Evolutionary conservation across 208 protist genomes (phyloP).

Genomic region (Blechomonas ayalai): DNA sequence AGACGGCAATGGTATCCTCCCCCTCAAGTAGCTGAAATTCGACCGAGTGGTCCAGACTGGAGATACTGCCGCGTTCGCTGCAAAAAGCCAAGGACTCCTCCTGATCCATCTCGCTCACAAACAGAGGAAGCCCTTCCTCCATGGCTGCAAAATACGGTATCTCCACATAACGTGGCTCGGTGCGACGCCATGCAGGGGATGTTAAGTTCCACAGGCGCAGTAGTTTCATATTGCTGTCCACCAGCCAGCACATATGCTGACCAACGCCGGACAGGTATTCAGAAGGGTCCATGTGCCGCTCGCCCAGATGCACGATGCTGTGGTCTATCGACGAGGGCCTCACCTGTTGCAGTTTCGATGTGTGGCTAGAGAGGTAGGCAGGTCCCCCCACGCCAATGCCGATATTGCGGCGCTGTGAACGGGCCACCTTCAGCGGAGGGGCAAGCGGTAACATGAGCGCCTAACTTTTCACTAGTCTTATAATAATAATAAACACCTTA

Average conservation of each 20-base stretch:
- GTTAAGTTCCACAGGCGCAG: constrained; percentile 67
- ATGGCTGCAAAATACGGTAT: constrained; percentile 57
- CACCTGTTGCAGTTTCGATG: not conserved
- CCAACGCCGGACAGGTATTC: constrained; percentile 62
- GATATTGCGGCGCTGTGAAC: constrained; percentile 53
- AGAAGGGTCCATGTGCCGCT: constrained; percentile 3
- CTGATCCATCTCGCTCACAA: constrained; percentile 61
- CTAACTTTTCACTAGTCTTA: not conserved
- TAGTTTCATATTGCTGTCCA: constrained; percentile 56
- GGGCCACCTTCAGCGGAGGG: constrained; percentile 57
- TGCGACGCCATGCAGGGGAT: constrained; percentile 31
- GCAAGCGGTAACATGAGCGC: constrained; percentile 29
- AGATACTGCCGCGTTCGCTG: constrained; percentile 61
- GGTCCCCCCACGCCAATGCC: constrained; percentile 4
- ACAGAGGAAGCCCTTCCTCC: constrained; percentile 49
- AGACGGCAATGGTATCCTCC: constrained; percentile 21
- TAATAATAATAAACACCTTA: not conserved
- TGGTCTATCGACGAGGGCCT: not conserved
- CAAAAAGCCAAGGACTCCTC: constrained; percentile 76
- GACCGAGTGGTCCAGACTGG: constrained; percentile 71
- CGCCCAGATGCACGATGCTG: not conserved
- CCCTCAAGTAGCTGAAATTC: constrained; percentile 60
- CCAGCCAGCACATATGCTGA: constrained; percentile 64
- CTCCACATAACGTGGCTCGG: constrained; percentile 42
- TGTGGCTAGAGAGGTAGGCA: not conserved